These are phyloP conservation scores for Candida buenavistaensis DNA, from an alignment of 1,139 yeast species.

Conservation along the genomic window DNA sequence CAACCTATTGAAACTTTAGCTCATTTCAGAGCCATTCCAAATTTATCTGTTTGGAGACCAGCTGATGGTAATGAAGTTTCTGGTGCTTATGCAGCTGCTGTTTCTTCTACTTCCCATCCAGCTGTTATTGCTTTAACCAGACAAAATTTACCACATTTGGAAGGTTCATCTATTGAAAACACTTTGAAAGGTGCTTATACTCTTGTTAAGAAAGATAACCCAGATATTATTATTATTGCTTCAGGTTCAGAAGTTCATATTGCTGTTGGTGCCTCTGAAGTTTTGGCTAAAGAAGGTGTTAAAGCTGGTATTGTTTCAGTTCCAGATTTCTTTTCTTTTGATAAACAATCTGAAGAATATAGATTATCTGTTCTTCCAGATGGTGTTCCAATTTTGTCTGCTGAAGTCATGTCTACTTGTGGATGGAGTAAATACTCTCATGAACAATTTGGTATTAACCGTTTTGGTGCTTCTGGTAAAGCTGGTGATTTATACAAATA, in stretches of 20 bases:
- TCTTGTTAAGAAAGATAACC: constrained; percentile 57
- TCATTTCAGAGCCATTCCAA: constrained; percentile 96
- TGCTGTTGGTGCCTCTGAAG: constrained; percentile 78
- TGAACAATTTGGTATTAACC: constrained; percentile 93
- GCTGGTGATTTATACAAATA: constrained; percentile 77
- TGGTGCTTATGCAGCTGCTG: constrained; percentile 88
- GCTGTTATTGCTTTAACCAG: constrained; percentile 90
- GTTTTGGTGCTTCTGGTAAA: constrained; percentile 98
- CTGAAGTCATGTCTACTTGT: constrained; percentile 88
- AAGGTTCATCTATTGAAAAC: constrained; percentile 88
- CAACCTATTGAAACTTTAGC: constrained; percentile 99
- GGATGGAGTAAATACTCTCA: constrained; percentile 98
- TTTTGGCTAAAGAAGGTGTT: constrained; percentile 61
- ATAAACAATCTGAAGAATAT: constrained; percentile 78
- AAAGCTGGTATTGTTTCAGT: constrained; percentile 84
- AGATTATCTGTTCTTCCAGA: constrained; percentile 87
- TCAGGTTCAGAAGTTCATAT: constrained; percentile 96
- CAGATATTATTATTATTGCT: constrained; percentile 80
- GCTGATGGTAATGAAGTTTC: constrained; percentile 99
- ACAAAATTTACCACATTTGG: constrained; percentile 97
- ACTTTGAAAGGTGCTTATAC: constrained; percentile 97
- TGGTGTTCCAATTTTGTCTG: constrained; percentile 89
- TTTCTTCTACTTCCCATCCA: constrained; percentile 75
- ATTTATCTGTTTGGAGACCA: constrained; percentile 97
- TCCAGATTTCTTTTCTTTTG: constrained; percentile 93